These are phyloP conservation scores for Aspergillus fructus DNA, from an alignment of 2,329 filamentous ascomycete species.

Conservation along the genomic window DNA sequence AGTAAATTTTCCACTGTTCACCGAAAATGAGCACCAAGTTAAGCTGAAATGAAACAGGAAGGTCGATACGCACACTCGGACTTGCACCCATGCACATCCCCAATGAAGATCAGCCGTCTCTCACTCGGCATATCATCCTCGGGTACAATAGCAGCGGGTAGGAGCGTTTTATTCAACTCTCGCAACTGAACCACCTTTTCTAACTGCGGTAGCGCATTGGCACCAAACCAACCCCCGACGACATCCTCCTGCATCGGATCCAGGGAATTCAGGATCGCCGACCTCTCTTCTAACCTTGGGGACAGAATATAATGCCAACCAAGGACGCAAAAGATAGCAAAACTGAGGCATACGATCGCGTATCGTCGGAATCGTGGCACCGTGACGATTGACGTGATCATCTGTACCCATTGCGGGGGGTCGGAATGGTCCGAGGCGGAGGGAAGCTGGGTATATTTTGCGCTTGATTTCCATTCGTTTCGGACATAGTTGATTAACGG, in stretches of 20 bases:
- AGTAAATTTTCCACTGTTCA: conserved; percentile 58
- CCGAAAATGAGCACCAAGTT: neutral
- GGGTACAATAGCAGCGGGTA: conserved; percentile 38
- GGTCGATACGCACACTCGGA: conserved; percentile 53
- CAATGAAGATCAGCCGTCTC: conserved; percentile 73
- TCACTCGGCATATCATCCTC: conserved; percentile 23
- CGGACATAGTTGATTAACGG: conserved; percentile 39
- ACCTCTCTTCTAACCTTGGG: conserved; percentile 33
- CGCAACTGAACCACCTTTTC: conserved; percentile 52
- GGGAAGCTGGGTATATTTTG: conserved; percentile 23
- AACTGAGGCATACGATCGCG: conserved; percentile 33
- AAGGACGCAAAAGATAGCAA: conserved; percentile 31
- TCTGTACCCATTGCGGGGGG: conserved; percentile 24
- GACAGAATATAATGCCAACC: conserved; percentile 36
- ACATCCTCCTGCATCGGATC: conserved; percentile 28
- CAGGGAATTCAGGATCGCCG: conserved; percentile 29
- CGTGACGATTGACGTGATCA: conserved; percentile 32
- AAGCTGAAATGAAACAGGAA: neutral
- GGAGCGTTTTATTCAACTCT: conserved; percentile 47
- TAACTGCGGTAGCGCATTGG: conserved; percentile 49
- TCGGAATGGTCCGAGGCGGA: conserved; percentile 19
- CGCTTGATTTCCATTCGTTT: conserved; percentile 39
- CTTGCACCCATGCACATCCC: conserved; percentile 90
- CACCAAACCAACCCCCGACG: conserved; percentile 44
- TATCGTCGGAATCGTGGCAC: conserved; percentile 45